These are phyloP conservation scores for Yarrowia phangngaensis DNA, from an alignment of 805 yeast genomes.

Conservation along the genomic window DNA sequence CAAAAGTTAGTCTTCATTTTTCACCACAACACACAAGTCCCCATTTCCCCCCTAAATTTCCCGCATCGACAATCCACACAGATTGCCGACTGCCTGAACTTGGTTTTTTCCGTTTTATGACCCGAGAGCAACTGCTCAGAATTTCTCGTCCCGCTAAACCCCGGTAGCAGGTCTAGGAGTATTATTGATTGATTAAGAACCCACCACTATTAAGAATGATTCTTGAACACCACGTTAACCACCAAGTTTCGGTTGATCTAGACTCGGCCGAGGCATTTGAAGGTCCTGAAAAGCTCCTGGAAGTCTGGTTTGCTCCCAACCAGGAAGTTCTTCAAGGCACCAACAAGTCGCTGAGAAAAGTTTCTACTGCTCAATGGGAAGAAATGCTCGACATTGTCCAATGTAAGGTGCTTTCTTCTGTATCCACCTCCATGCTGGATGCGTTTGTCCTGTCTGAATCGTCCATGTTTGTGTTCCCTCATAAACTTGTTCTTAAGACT, in stretches of 20 bases:
- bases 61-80: slow-evolving; percentile 24
- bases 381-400: slow-evolving; percentile 71
- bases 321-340: slow-evolving; percentile 40
- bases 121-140: slow-evolving; percentile 28
- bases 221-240: slow-evolving; percentile 52
- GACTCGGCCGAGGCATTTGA: slow-evolving; percentile 93
- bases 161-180: slow-evolving; percentile 27
- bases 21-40: slow-evolving; percentile 4
- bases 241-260: slow-evolving; percentile 67
- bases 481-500: slow-evolving; percentile 81
- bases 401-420: slow-evolving; percentile 82
- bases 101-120: slow-evolving; percentile 20
- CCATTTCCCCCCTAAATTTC: not conserved
- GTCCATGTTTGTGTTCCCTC: slow-evolving; percentile 82
- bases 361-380: slow-evolving; percentile 68
- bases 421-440: slow-evolving; percentile 61
- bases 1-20: slow-evolving; percentile 2
- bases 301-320: slow-evolving; percentile 75
- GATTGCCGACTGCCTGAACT: slow-evolving; percentile 26
- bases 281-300: slow-evolving; percentile 93
- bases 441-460: slow-evolving; percentile 87
- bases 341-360: slow-evolving; percentile 51
- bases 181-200: not conserved
- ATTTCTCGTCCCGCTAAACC: slow-evolving; percentile 28
- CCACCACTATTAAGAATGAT: slow-evolving; percentile 5